Evolutionary conservation across 306 rosid genomes (phyloP).

Genomic region (Leucaena leucocephala): DNA sequence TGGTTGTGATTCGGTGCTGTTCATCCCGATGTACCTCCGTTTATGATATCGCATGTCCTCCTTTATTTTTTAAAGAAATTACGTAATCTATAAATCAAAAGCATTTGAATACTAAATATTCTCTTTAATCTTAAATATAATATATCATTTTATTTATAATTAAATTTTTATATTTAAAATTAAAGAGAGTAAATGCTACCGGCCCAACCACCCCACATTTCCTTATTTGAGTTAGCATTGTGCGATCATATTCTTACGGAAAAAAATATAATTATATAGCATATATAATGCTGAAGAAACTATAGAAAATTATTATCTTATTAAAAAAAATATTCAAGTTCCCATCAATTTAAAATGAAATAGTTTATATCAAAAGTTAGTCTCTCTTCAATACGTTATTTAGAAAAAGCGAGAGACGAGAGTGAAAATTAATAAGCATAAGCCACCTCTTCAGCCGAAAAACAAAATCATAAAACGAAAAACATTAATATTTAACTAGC

Average conservation of each 20-base stretch:
- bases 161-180: too few species aligned
- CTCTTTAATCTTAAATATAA: too few species aligned
- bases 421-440: not conserved
- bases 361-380: not conserved
- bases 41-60: too few species aligned
- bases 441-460: not conserved
- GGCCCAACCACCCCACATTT: not conserved
- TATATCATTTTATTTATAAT: too few species aligned
- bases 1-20: too few species aligned
- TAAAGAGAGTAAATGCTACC: too few species aligned
- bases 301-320: not conserved
- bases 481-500: not conserved
- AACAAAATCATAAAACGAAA: not conserved
- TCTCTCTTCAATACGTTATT: not conserved
- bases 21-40: too few species aligned
- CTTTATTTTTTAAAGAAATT: too few species aligned
- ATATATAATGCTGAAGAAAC: not conserved
- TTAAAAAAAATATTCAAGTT: not conserved
- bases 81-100: too few species aligned
- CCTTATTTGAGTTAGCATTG: not conserved
- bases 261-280: not conserved
- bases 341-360: not conserved
- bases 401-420: not conserved
- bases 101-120: too few species aligned
- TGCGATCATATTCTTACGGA: not conserved